Percentiles rank a stretch among this genome's conserved stretches.
These are phyloP conservation scores for Cladophialophora psammophila DNA, from an alignment of 2,329 filamentous ascomycete species.

Conservation along the genomic window DNA sequence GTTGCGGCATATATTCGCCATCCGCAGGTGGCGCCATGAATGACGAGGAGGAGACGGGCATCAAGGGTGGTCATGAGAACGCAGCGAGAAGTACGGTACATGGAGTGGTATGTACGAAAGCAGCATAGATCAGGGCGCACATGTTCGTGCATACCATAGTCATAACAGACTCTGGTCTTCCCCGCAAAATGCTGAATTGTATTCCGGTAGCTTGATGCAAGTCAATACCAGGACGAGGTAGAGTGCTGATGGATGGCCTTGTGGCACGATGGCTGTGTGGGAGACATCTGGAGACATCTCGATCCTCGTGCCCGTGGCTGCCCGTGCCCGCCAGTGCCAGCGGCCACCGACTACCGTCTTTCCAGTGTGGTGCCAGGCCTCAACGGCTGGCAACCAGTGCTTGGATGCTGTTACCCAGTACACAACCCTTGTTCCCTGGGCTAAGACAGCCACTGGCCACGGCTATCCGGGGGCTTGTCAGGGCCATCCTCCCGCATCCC, in stretches of 20 bases:
- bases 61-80: neutral
- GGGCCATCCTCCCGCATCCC: neutral
- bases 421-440: too few relatives aligned
- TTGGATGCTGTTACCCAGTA: too few relatives aligned
- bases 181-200: slow-evolving; percentile 17
- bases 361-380: too few relatives aligned
- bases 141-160: neutral
- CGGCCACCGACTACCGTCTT: too few relatives aligned
- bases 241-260: neutral
- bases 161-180: neutral
- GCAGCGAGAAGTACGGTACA: slow-evolving; percentile 3
- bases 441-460: too few relatives aligned
- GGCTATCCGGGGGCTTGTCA: too few relatives aligned
- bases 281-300: too few relatives aligned
- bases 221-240: neutral
- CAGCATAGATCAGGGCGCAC: slow-evolving; percentile 3
- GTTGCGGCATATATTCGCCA: slow-evolving; percentile 1
- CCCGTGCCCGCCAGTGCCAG: too few relatives aligned
- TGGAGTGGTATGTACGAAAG: neutral
- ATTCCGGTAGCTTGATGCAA: slow-evolving; percentile 20
- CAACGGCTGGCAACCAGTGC: too few relatives aligned
- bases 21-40: neutral
- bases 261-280: neutral
- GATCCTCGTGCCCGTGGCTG: too few relatives aligned
- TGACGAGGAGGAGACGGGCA: neutral